Evolutionary conservation across 164 flowering plant species (phyloP), one percentile per base, ranked within the genome.

Genomic region (Kalanchoe fedtschenkoi): DNA sequence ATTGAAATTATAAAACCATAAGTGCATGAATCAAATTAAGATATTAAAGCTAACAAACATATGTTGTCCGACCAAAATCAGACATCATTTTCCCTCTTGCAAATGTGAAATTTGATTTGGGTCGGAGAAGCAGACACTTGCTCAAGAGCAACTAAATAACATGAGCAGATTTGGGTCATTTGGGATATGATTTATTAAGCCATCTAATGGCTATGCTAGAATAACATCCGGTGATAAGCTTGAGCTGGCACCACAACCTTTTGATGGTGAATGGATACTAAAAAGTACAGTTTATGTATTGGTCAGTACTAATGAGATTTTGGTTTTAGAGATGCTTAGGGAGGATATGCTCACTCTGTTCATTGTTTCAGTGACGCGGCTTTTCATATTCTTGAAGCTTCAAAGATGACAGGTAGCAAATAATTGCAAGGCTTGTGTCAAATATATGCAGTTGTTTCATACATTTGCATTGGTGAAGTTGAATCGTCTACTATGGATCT

Each of bases 311-410:
- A n/a, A n/a, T n/a, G n/a, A n/a, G n/a, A n/a, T n/a, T n/a, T n/a
- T n/a, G n/a, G n/a, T n/a, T n/a, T n/a, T n/a, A n/a, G 93, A 89
- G 82, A 89, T 87, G 89, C 96, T 92, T 16, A 83, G 95, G 74
- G 98, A 96, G 60, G 89, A 47, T 92, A 92, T 79, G 84, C 96
- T 64, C 98, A 92, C 72, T 83, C 89, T 38, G 81, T 86, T 76
- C 95, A 91, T 47, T 86, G 89, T 71, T 87, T 81, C 68, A 72
- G 55, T 73, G 98, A 89, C 72, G 98, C 96, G 34, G 82, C 89
- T 72, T 86, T 80, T 67, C 96, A 89, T 82, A 89, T 83, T 68
- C 71, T 83, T 69, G 95, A 87, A 83, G 98, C 91, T 47, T 80
- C 88, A 42, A 86, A 87, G 98, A 66, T 86, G 42, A 84, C 89